Evolutionary conservation across 371 early-diverging fungal genomes (phyloP).

Genomic region (Rhizomucor pusillus): DNA sequence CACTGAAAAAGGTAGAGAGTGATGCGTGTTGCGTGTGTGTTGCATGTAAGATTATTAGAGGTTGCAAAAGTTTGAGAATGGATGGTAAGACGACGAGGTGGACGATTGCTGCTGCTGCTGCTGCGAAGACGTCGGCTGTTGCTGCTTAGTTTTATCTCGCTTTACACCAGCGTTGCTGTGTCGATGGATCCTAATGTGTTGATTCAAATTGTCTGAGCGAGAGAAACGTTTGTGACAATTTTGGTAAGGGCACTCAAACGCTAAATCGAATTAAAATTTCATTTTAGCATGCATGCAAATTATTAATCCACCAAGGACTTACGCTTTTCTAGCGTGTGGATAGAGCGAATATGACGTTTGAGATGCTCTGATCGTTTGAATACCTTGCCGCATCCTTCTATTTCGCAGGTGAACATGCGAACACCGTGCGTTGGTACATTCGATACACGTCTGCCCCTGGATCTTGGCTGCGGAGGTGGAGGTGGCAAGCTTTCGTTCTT

Average conservation of each 20-base stretch:
- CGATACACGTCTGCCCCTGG: slow-evolving; percentile 58
- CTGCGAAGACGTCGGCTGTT: not conserved
- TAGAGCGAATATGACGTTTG: slow-evolving; percentile 63
- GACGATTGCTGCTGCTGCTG: not conserved
- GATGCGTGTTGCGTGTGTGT: too few species aligned
- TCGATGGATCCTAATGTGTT: not conserved
- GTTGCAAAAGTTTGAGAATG: not conserved
- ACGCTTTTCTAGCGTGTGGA: slow-evolving; percentile 67
- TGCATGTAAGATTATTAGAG: too few species aligned
- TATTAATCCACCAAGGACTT: slow-evolving; percentile 32
- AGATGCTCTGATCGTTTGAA: slow-evolving; percentile 69
- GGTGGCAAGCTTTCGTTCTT: not conserved
- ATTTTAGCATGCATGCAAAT: slow-evolving; percentile 5
- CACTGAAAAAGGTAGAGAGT: too few species aligned
- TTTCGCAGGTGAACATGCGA: slow-evolving; percentile 52
- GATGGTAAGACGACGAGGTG: not conserved
- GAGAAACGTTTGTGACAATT: slow-evolving; percentile 82
- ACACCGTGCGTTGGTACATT: slow-evolving; percentile 38
- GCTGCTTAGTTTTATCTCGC: not conserved
- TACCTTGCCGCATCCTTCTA: slow-evolving; percentile 55
- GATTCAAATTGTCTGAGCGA: slow-evolving; percentile 60
- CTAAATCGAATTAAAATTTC: slow-evolving; percentile 39
- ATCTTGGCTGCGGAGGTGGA: slow-evolving; percentile 15
- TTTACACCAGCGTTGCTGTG: not conserved
- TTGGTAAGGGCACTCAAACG: slow-evolving; percentile 62